phyloP scores from a whole-genome alignment of 73 alveolate species.

The Urostyla sp. region DNA sequence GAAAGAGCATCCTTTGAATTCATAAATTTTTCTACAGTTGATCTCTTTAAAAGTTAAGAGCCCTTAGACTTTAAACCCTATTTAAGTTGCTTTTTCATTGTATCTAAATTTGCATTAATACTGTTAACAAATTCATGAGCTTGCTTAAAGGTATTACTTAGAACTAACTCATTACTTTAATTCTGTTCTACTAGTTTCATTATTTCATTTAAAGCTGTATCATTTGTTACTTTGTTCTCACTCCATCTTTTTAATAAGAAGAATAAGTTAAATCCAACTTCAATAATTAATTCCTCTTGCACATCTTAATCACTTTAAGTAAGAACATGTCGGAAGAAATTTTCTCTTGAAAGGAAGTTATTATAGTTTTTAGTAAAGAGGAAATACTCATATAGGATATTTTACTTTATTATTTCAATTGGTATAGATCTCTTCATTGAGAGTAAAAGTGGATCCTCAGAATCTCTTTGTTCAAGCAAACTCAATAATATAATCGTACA shows the following conservation, averaged over 20 bases:
- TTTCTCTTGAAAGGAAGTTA: constrained; percentile 38
- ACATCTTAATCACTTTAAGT: constrained; percentile 24
- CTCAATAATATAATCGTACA: constrained; percentile 47
- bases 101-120: not conserved
- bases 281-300: constrained; percentile 52
- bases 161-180: not conserved
- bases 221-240: constrained; percentile 43
- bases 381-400: constrained; percentile 40
- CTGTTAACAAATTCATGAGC: not conserved
- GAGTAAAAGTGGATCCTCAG: constrained; percentile 41
- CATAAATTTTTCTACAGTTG: constrained; percentile 5
- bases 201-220: constrained; percentile 21
- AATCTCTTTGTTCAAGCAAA: constrained; percentile 42
- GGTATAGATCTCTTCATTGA: constrained; percentile 63
- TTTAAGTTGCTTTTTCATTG: not conserved
- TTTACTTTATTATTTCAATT: constrained; percentile 32
- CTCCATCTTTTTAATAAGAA: constrained; percentile 53
- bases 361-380: constrained; percentile 43
- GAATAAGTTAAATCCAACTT: constrained; percentile 50
- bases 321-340: constrained; percentile 50
- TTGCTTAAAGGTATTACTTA: constrained; percentile 27
- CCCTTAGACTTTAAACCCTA: not conserved
- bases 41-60: not conserved
- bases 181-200: not conserved
- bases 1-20: not conserved